Evolutionary conservation across 164 flowering plant species (phyloP).

Genomic region (Vitis riparia): DNA sequence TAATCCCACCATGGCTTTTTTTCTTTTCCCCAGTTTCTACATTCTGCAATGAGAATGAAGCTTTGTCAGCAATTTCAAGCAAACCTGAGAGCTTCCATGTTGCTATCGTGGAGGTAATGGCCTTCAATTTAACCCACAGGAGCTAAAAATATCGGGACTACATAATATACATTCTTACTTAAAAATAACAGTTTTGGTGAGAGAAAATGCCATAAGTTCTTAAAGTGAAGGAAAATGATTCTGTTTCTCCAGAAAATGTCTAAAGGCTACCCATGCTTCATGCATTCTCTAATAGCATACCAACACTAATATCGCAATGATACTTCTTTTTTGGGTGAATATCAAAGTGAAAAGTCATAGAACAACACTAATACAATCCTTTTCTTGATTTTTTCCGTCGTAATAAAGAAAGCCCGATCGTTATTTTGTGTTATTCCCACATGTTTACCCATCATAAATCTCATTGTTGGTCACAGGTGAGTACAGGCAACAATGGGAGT

Average conservation of each 20-base stretch:
- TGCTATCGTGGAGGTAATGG: conserved; percentile 81
- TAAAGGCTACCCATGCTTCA: neutral
- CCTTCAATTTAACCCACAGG: neutral
- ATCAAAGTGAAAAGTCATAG: no score
- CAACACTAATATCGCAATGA: neutral
- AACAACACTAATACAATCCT: no score
- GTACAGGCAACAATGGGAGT: conserved; percentile 36
- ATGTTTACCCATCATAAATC: neutral
- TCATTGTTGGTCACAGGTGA: conserved; percentile 42
- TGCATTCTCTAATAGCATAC: neutral
- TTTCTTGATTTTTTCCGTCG: no score
- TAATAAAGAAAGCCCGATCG: no score
- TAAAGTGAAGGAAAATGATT: neutral
- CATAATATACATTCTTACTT: no score
- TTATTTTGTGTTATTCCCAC: neutral
- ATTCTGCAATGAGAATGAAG: conserved; percentile 63
- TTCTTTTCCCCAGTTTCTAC: conserved; percentile 49
- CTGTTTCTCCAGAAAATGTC: neutral
- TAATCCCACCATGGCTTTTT: neutral
- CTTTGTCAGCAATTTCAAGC: conserved; percentile 55
- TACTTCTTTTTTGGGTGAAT: neutral
- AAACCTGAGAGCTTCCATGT: conserved; percentile 66
- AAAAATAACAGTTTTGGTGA: neutral
- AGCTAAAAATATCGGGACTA: neutral
- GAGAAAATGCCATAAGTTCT: neutral